phyloP scores from a whole-genome alignment of 148 eudicot species.

The Limonium bicolor region DNA sequence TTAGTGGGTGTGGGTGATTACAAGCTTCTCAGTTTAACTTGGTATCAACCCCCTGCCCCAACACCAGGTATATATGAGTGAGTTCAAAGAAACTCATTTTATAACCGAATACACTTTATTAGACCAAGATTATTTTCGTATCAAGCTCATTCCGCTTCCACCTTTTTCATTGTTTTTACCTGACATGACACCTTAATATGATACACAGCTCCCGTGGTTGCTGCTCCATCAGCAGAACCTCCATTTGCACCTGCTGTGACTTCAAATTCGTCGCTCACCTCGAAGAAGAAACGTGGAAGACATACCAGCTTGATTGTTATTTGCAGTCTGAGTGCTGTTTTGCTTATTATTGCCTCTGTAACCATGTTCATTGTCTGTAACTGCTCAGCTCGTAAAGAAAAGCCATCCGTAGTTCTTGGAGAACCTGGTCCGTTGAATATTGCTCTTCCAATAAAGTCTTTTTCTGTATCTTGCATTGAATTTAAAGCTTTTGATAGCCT shows the following conservation, averaged over 20 bases:
- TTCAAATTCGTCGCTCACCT: conserved; percentile 18
- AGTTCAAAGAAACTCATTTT: too few relatives aligned
- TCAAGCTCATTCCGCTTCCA: conserved; percentile 2
- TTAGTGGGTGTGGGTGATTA: conserved; percentile 69
- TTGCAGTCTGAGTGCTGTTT: conserved; percentile 34
- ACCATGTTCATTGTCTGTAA: conserved; percentile 34
- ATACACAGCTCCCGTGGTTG: conserved; percentile 57
- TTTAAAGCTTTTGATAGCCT: background rate
- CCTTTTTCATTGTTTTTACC: background rate
- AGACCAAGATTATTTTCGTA: too few relatives aligned
- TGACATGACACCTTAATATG: background rate
- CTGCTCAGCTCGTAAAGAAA: conserved; percentile 29
- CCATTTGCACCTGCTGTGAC: conserved; percentile 28
- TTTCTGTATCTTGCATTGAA: background rate
- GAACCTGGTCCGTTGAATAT: conserved; percentile 44
- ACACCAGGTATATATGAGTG: conserved; percentile 48
- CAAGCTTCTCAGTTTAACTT: conserved; percentile 70
- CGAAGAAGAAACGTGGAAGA: conserved; percentile 29
- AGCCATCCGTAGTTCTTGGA: conserved; percentile 24
- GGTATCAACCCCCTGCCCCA: conserved; percentile 66
- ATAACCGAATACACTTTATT: too few relatives aligned
- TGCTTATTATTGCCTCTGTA: conserved; percentile 29
- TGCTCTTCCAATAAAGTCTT: too few relatives aligned
- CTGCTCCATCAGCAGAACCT: conserved; percentile 29
- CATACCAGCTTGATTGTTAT: conserved; percentile 29